These are phyloP conservation scores for Henckelia pumila DNA, from an alignment of 257 asterid species.

Conservation along the genomic window DNA sequence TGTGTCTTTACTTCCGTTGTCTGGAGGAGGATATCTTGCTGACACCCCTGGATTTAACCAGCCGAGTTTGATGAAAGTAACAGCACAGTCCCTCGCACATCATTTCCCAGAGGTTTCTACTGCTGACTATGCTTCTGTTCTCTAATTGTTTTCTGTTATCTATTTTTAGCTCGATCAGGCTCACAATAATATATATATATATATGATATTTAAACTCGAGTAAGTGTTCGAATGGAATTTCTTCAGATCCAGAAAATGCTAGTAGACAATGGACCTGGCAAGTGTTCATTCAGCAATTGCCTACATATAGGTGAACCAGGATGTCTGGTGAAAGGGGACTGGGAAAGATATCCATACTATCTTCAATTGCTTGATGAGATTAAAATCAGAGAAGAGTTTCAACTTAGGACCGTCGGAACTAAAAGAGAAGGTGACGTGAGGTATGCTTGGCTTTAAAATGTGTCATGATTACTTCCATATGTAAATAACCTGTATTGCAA, in stretches of 20 bases:
- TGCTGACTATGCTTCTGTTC: conserved; percentile 10
- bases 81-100: conserved; percentile 71
- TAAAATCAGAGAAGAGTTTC: conserved; percentile 83
- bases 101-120: conserved; percentile 82
- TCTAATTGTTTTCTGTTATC: not conserved
- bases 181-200: not conserved
- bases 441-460: conserved; percentile 34
- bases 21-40: conserved; percentile 74
- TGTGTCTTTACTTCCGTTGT: conserved; percentile 81
- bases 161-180: conserved; percentile 6
- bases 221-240: conserved; percentile 5
- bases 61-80: conserved; percentile 86
- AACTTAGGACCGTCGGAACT: conserved; percentile 82
- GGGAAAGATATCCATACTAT: conserved; percentile 93
- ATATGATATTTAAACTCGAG: conserved; percentile 14
- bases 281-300: conserved; percentile 79
- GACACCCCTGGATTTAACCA: conserved; percentile 96
- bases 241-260: conserved; percentile 71
- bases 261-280: conserved; percentile 45
- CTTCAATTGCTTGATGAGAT: conserved; percentile 92
- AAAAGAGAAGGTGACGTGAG: conserved; percentile 91
- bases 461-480: too few species aligned
- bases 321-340: conserved; percentile 67
- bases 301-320: conserved; percentile 92
- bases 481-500: not conserved